These are phyloP conservation scores for Vitis hybrid DNA, from an alignment of 177 flowering plant genomes.

Conservation along the genomic window DNA sequence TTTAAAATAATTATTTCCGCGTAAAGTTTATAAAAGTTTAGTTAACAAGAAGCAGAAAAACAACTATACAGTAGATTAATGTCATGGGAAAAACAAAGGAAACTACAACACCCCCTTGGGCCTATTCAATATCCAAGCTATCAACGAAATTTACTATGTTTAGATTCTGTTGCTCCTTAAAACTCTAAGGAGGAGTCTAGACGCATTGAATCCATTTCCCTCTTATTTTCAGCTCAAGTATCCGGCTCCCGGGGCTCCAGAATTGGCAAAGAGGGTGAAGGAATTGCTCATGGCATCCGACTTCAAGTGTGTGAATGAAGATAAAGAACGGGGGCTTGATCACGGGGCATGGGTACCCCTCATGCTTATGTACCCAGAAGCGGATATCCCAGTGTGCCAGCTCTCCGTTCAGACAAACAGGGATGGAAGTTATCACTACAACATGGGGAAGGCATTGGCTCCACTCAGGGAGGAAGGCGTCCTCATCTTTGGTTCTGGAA, in stretches of 20 bases:
- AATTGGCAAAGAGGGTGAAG: conserved; percentile 64
- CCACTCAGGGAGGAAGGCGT: conserved; percentile 76
- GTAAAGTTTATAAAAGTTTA: too few relatives aligned
- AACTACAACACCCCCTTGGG: too few relatives aligned
- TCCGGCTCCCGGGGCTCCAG: conserved; percentile 81
- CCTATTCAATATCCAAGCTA: too few relatives aligned
- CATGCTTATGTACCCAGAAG: conserved; percentile 84
- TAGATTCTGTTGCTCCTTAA: too few relatives aligned
- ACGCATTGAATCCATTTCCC: background rate
- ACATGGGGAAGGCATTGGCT: conserved; percentile 74
- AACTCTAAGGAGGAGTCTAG: too few relatives aligned
- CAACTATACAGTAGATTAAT: too few relatives aligned
- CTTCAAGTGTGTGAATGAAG: conserved; percentile 49
- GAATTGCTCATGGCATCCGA: conserved; percentile 50
- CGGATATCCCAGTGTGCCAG: conserved; percentile 79
- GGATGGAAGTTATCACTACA: conserved; percentile 71
- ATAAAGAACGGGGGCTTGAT: conserved; percentile 73
- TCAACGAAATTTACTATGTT: fast-evolving
- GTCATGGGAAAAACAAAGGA: too few relatives aligned
- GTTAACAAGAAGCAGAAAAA: too few relatives aligned
- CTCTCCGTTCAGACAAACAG: conserved; percentile 59
- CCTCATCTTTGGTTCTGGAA: conserved; percentile 78
- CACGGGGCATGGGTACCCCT: conserved; percentile 94
- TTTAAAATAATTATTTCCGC: too few relatives aligned
- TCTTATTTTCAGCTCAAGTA: conserved; percentile 55